Base-by-base conservation (phyloP, 768 basidiomycete genomes). In the Xerocomellus amylosporus region DNA sequence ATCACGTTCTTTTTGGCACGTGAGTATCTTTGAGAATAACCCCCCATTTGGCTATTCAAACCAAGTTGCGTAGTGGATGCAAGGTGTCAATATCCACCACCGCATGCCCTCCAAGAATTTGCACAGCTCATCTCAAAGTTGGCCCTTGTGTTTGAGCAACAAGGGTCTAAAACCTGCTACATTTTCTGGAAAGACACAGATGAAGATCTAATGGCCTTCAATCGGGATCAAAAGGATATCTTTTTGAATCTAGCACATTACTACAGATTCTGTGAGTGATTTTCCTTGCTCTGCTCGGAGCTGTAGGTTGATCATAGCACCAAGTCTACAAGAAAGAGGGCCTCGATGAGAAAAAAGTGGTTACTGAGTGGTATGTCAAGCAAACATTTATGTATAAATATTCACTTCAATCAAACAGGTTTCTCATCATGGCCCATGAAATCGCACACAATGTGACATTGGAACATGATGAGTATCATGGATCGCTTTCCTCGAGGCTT, bases 371-470 rank as follows among this genome's bases (percentile, higher is more conserved):
- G 60, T 61, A 59, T 12, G 60, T 50, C 3, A 4, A 40, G 10
- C 34, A n/a, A 30, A 33, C 7, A 5, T 30, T 8, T 12, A 13
- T 8, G 12, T 7, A 5, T 14, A 22, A 51, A 13, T 2, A 39
- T 8, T 53, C 9, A 58, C 24, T 37, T 36, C 13, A 0, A 22
- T 39, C 22, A 8, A 38, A 48, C 13, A 68, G 67, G 67, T 68
- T 60, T 31, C 62, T 70, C 33, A 63, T 68, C 4, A 65, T 70
- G 55, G 65, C 59, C 2, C 67, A 68, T 15, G 67, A 68, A 47
- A 58, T 68, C 7, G 68, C 67, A 15, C 68, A 68, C 53, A 62
- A 65, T 10, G 41, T 46, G 12, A 53, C 58, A 0, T 47, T 55
- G 50, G 62, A 64, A 15, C 67, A 69, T 13, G 62, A 69, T 5